Evolutionary conservation across 352 stramenopile species (phyloP).

Genomic region (Pythium insidiosum): DNA sequence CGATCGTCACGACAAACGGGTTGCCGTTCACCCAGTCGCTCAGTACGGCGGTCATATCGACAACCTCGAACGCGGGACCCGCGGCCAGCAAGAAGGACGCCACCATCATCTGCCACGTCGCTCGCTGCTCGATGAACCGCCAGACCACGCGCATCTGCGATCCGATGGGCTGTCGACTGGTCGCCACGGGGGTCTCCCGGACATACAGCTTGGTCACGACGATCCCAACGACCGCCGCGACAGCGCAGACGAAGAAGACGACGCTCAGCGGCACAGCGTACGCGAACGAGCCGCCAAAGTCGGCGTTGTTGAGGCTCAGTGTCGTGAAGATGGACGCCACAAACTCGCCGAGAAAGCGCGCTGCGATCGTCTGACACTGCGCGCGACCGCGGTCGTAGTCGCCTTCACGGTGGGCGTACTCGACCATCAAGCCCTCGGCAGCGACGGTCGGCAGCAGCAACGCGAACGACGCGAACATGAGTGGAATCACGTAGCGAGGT

Average conservation of each 20-base stretch:
- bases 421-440: constrained; percentile 13
- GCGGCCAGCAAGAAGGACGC: constrained; percentile 8
- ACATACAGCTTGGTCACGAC: constrained; percentile 7
- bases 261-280: constrained; percentile 3
- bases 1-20: not conserved
- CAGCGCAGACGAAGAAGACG: constrained; percentile 1
- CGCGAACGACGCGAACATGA: constrained; percentile 8
- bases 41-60: not conserved
- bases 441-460: constrained; percentile 2
- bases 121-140: constrained; percentile 12
- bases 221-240: constrained; percentile 1
- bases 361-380: constrained; percentile 4
- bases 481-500: constrained; percentile 1
- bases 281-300: constrained; percentile 11
- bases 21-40: constrained; percentile 2
- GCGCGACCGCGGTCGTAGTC: constrained; percentile 9
- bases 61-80: constrained; percentile 2
- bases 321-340: not conserved
- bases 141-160: constrained; percentile 10
- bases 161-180: constrained; percentile 3
- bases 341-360: constrained; percentile 6
- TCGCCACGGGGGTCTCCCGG: constrained; percentile 1
- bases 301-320: constrained; percentile 3
- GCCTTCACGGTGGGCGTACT: constrained; percentile 14
- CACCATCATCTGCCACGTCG: constrained; percentile 14